These are phyloP conservation scores for Drechslera avenae DNA, from an alignment of 2,329 filamentous ascomycete species.

Conservation along the genomic window DNA sequence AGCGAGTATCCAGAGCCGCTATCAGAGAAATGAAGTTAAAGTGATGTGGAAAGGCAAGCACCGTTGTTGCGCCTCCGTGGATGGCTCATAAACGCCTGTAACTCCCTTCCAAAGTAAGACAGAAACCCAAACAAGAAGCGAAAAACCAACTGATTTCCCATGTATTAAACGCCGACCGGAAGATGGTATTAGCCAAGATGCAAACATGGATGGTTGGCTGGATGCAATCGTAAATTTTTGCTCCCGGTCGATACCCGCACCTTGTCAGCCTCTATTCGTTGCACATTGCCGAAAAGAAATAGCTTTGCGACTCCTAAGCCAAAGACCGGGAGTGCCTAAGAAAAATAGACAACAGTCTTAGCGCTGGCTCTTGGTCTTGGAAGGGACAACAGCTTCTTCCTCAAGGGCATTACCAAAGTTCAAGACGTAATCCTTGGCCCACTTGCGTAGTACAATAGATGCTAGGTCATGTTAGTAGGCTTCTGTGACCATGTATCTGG, in stretches of 20 bases:
- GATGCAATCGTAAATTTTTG: constrained; percentile 24
- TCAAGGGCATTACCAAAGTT: constrained; percentile 40
- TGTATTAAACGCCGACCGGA: constrained; percentile 45
- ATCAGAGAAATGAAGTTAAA: constrained; percentile 45
- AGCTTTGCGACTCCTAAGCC: constrained; percentile 17
- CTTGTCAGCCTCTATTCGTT: constrained; percentile 14
- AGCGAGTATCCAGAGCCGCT: constrained; percentile 45
- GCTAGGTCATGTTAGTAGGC: constrained; percentile 58
- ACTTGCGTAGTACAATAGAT: constrained; percentile 87
- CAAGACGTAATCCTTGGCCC: constrained; percentile 76
- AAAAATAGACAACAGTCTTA: constrained; percentile 23
- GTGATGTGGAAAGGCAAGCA: constrained; percentile 28
- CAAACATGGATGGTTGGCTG: constrained; percentile 40
- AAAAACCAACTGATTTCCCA: constrained; percentile 38
- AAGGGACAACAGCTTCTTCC: constrained; percentile 25
- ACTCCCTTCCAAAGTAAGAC: constrained; percentile 24
- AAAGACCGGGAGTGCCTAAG: constrained; percentile 25
- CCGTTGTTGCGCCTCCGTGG: constrained; percentile 29
- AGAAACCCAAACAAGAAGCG: constrained; percentile 25
- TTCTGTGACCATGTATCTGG: constrained; percentile 23
- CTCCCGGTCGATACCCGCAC: constrained; percentile 13
- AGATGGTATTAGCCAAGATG: constrained; percentile 42
- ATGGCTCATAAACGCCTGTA: constrained; percentile 31
- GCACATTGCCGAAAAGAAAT: constrained; percentile 9
- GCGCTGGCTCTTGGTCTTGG: constrained; percentile 31